phyloP scores from a whole-genome alignment of 208 protist genomes.

The Strigomonas culicis region DNA sequence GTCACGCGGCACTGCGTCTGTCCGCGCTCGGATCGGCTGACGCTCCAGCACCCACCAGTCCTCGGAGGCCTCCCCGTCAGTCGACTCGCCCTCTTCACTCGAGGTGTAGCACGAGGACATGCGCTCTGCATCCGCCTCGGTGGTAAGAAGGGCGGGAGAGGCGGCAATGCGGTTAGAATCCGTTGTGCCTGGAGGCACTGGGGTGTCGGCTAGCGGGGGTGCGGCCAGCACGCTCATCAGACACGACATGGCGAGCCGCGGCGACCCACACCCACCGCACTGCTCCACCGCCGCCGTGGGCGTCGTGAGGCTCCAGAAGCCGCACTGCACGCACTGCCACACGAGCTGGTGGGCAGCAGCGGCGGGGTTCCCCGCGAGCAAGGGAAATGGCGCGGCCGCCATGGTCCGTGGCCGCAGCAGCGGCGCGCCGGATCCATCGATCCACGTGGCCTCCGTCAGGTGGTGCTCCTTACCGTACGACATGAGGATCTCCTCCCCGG shows the following conservation, averaged over 20 bases:
- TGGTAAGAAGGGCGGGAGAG: no score
- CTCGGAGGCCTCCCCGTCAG: no score
- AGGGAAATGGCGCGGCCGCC: constrained; percentile 67
- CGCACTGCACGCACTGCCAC: constrained; percentile 88
- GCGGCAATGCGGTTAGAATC: no score
- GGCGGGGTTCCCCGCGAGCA: constrained; percentile 6
- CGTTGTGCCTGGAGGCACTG: no score
- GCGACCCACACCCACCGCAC: constrained; percentile 1
- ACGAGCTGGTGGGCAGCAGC: constrained; percentile 37
- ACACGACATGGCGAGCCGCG: background rate
- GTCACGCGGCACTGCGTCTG: no score
- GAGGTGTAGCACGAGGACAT: no score
- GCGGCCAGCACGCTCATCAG: constrained; percentile 26
- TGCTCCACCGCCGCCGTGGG: background rate
- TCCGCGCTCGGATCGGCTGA: no score
- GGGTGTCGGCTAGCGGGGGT: constrained; percentile 9
- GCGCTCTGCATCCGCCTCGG: no score
- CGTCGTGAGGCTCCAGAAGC: constrained; percentile 42
- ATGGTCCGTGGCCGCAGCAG: constrained; percentile 55
- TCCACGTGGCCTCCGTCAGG: constrained; percentile 63
- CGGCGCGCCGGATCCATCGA: constrained; percentile 46
- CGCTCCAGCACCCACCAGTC: no score
- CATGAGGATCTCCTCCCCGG: constrained; percentile 89
- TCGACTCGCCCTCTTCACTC: no score
- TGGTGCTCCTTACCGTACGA: constrained; percentile 84